These are phyloP conservation scores for Mucor plumbeus DNA, from an alignment of 371 early-diverging fungal genomes.

Conservation along the genomic window DNA sequence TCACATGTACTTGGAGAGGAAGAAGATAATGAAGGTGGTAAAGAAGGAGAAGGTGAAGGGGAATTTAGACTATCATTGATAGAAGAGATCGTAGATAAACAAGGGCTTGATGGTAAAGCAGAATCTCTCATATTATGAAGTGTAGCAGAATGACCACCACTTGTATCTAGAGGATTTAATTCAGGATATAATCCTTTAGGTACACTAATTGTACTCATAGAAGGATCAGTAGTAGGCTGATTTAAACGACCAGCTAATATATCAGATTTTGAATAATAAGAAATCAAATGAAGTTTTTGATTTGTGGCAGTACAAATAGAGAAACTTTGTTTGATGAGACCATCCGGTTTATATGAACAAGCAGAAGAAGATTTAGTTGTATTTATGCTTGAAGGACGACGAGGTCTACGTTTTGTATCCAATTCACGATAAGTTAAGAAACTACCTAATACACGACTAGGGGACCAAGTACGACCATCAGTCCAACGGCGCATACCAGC, in stretches of 20 bases:
- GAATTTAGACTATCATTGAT: not conserved
- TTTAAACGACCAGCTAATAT: conserved; percentile 57
- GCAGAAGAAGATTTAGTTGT: conserved; percentile 42
- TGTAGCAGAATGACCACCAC: conserved; percentile 54
- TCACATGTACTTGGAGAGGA: conserved; percentile 18
- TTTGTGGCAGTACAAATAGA: conserved; percentile 76
- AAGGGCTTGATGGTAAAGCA: conserved; percentile 16
- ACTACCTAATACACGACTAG: conserved; percentile 78
- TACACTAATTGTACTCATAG: conserved; percentile 52
- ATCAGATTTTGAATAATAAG: conserved; percentile 84
- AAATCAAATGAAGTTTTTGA: conserved; percentile 85
- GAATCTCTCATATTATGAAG: conserved; percentile 28
- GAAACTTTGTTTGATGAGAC: conserved; percentile 66
- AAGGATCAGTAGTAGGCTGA: conserved; percentile 60
- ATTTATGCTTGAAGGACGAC: conserved; percentile 32
- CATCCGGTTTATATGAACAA: conserved; percentile 62
- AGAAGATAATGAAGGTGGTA: conserved; percentile 17
- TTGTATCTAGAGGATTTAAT: conserved; percentile 52
- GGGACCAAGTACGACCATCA: conserved; percentile 86
- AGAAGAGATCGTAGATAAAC: conserved; percentile 8
- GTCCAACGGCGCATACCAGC: conserved; percentile 92
- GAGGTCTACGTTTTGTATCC: conserved; percentile 58
- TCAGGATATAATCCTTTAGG: conserved; percentile 74
- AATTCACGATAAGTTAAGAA: conserved; percentile 81
- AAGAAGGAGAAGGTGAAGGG: conserved; percentile 17